Percentiles rank a stretch among this genome's conserved stretches.
These are phyloP conservation scores for Leptographium procerum DNA, from an alignment of 2,329 filamentous ascomycete genomes.

Conservation along the genomic window DNA sequence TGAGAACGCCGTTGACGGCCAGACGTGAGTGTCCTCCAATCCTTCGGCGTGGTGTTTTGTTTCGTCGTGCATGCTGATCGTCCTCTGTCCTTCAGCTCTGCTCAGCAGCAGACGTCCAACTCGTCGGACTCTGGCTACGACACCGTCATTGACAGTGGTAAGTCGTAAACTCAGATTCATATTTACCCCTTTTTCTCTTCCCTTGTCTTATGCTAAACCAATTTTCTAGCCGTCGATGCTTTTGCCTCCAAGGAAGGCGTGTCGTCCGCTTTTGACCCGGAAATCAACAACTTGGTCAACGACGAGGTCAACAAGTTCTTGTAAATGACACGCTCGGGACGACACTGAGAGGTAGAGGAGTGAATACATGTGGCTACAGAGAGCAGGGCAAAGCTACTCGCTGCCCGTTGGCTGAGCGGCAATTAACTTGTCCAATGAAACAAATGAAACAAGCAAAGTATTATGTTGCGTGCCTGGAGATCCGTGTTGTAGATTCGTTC, in stretches of 20 bases:
- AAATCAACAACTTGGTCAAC: slow-evolving; percentile 24
- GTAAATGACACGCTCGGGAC: not conserved
- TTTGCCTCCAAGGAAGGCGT: slow-evolving; percentile 22
- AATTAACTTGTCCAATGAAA: not conserved
- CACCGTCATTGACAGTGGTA: slow-evolving; percentile 22
- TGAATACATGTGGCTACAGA: not conserved
- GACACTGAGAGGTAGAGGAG: too few relatives aligned
- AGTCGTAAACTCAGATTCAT: not conserved
- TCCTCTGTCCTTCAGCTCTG: slow-evolving; percentile 12
- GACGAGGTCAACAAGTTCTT: slow-evolving; percentile 21
- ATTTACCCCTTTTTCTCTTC: too few relatives aligned
- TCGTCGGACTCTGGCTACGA: slow-evolving; percentile 20
- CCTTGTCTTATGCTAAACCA: not conserved
- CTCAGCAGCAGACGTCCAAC: slow-evolving; percentile 19
- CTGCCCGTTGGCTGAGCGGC: too few relatives aligned
- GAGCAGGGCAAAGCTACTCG: not conserved
- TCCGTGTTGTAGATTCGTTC: not conserved
- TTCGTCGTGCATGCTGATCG: not conserved
- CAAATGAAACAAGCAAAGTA: too few relatives aligned
- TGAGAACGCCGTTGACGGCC: slow-evolving; percentile 20
- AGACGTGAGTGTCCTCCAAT: slow-evolving; percentile 11
- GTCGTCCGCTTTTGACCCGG: slow-evolving; percentile 19
- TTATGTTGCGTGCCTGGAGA: not conserved
- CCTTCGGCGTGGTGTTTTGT: not conserved
- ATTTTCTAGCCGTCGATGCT: slow-evolving; percentile 18